A percentile compares a stretch with the other conserved stretches of the same genome.
These are phyloP conservation scores for Lippia alba DNA, from an alignment of 305 asterid genomes.

Conservation along the genomic window DNA sequence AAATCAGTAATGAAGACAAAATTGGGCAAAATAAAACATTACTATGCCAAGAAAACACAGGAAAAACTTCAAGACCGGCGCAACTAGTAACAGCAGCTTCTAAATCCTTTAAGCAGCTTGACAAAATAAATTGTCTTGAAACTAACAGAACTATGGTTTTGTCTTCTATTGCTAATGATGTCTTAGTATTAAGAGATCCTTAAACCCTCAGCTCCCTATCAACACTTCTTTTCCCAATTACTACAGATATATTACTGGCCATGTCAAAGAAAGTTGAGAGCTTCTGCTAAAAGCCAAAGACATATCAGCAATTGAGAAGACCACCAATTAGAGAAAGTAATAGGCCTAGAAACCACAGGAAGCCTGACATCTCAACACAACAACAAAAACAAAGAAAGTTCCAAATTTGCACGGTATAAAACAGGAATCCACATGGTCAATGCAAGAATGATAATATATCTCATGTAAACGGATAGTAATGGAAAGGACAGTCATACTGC, in stretches of 20 bases:
- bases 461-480: constrained; percentile 4
- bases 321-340: no score
- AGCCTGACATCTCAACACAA: no score
- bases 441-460: constrained; percentile 22
- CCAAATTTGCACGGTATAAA: background rate
- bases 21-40: background rate
- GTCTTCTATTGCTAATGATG: no score
- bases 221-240: no score
- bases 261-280: no score
- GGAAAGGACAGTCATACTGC: constrained; percentile 54
- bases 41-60: background rate
- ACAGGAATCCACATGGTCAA: constrained; percentile 1
- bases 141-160: no score
- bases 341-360: no score
- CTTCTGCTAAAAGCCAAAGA: no score
- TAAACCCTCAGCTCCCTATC: no score
- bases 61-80: background rate
- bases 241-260: no score
- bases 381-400: background rate
- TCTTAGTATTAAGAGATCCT: no score
- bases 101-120: constrained; percentile 17
- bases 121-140: constrained; percentile 1
- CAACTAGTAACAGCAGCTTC: background rate
- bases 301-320: no score
- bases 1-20: background rate